These are phyloP conservation scores for Saccharomycopsis fermentans DNA, from an alignment of 805 yeast species.

Conservation along the genomic window DNA sequence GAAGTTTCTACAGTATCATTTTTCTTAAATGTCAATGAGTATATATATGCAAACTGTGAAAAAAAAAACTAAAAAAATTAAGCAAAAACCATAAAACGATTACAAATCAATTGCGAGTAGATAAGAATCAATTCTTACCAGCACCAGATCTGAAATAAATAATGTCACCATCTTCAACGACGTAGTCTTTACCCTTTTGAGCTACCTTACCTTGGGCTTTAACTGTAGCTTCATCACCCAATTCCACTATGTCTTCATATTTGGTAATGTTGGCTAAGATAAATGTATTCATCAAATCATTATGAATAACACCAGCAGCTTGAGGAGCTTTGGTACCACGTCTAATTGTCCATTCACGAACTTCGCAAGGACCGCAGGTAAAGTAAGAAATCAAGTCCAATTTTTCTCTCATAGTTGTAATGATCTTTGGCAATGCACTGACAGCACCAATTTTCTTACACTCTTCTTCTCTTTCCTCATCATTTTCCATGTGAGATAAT, in stretches of 20 bases:
- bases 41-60: neutral
- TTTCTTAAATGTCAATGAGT: neutral
- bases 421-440: slow-evolving; percentile 79
- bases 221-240: slow-evolving; percentile 71
- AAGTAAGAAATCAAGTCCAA: slow-evolving; percentile 85
- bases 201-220: slow-evolving; percentile 81
- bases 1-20: neutral
- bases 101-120: neutral
- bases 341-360: slow-evolving; percentile 96
- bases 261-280: slow-evolving; percentile 90
- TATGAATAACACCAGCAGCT: slow-evolving; percentile 97
- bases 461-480: slow-evolving; percentile 71
- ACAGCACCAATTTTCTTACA: slow-evolving; percentile 61
- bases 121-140: slow-evolving; percentile 46
- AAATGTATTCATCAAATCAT: slow-evolving; percentile 89
- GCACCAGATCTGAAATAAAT: slow-evolving; percentile 91
- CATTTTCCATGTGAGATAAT: slow-evolving; percentile 77
- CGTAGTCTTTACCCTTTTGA: slow-evolving; percentile 91
- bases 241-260: slow-evolving; percentile 66
- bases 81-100: neutral
- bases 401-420: slow-evolving; percentile 77
- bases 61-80: neutral
- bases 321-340: slow-evolving; percentile 91
- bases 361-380: slow-evolving; percentile 94
- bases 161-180: slow-evolving; percentile 91